Conservation (phyloP, 441 rosid species). For the Euphorbia celastroides region DNA sequence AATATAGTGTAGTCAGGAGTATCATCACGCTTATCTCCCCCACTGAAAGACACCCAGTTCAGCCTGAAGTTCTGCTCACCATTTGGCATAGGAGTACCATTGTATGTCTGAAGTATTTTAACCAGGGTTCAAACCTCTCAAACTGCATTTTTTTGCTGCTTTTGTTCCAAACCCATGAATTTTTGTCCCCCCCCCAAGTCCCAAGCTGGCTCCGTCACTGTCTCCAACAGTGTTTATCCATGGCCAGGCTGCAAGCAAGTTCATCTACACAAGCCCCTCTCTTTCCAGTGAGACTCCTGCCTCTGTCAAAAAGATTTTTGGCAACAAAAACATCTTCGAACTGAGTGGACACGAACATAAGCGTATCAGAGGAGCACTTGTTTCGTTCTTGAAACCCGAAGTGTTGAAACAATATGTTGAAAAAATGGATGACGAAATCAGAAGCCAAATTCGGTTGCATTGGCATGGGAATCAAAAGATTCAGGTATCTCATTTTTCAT, state of each 20-base stretch:
- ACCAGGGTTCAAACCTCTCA: slow-evolving; percentile 44
- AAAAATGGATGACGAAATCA: slow-evolving; percentile 28
- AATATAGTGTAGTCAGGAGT: slow-evolving; percentile 61
- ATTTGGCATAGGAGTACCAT: slow-evolving; percentile 60
- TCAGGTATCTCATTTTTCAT: background rate
- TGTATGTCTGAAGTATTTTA: slow-evolving; percentile 51
- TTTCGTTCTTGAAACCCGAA: slow-evolving; percentile 37
- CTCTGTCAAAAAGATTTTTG: slow-evolving; percentile 20
- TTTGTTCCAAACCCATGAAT: no score
- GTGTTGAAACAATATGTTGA: slow-evolving; percentile 29
- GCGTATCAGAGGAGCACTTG: slow-evolving; percentile 30
- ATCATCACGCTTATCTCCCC: slow-evolving; percentile 70
- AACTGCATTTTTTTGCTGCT: no score
- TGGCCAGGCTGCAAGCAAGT: slow-evolving; percentile 42
- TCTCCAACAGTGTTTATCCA: slow-evolving; percentile 31
- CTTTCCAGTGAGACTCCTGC: slow-evolving; percentile 23
- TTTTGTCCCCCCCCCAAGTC: no score
- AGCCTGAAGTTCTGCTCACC: slow-evolving; percentile 61
- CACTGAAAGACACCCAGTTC: slow-evolving; percentile 70
- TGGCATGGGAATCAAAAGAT: slow-evolving; percentile 29
- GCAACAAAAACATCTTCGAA: slow-evolving; percentile 24
- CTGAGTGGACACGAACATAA: slow-evolving; percentile 33
- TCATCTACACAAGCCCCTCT: slow-evolving; percentile 22
- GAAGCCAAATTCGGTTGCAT: slow-evolving; percentile 19
- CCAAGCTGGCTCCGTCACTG: no score